Evolutionary conservation across 768 basidiomycete genomes (phyloP).

Genomic region (Russula griseocarnosa): DNA sequence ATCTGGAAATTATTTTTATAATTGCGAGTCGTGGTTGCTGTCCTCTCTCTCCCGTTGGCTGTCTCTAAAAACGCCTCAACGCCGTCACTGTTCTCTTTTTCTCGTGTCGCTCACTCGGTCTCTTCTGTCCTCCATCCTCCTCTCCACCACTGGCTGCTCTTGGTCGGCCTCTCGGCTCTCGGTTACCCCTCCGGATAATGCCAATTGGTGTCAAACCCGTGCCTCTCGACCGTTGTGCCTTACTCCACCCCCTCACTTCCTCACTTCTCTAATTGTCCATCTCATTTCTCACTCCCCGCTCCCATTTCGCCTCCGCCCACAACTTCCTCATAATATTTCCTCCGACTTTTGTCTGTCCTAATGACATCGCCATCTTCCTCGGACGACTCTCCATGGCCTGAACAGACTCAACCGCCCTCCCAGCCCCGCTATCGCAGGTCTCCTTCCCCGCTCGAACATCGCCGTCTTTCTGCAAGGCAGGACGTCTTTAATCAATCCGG

Average conservation of each 20-base stretch:
- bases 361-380: constrained; percentile 40
- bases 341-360: constrained; percentile 26
- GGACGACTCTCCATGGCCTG: constrained; percentile 44
- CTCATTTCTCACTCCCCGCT: constrained; percentile 29
- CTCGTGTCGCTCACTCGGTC: constrained; percentile 28
- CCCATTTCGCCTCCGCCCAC: not conserved
- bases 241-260: constrained; percentile 18
- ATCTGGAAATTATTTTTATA: not conserved
- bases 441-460: constrained; percentile 16
- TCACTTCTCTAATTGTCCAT: constrained; percentile 28
- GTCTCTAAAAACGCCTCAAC: constrained; percentile 12
- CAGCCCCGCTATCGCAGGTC: constrained; percentile 29
- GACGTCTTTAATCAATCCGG: constrained; percentile 26
- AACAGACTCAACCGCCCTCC: constrained; percentile 37
- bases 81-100: constrained; percentile 11
- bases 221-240: constrained; percentile 23
- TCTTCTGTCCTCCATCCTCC: constrained; percentile 30
- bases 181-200: constrained; percentile 33
- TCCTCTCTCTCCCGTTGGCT: not conserved
- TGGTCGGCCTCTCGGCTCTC: constrained; percentile 15
- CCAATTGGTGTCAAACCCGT: constrained; percentile 28
- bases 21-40: not conserved
- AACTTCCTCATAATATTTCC: constrained; percentile 13
- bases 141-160: constrained; percentile 17
- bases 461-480: constrained; percentile 22